Evolutionary conservation across 202 grass and related monocot genomes (phyloP).

Genomic region (Elaeis oleifera): DNA sequence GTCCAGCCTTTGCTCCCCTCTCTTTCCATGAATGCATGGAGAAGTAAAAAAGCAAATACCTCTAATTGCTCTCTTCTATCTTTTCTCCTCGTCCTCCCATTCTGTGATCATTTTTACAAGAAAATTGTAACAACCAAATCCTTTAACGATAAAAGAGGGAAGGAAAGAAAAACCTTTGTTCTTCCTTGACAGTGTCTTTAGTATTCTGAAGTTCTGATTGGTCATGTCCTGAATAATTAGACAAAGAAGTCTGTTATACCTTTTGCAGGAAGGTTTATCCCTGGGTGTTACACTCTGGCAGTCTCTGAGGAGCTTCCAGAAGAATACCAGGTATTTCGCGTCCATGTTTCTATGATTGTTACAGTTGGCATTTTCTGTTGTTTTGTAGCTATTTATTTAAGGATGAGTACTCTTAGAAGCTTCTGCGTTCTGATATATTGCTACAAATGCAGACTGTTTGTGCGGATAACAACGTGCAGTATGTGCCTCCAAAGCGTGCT

Average conservation of each 20-base stretch:
- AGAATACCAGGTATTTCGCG: constrained; percentile 62
- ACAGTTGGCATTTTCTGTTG: no score
- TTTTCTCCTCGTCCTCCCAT: no score
- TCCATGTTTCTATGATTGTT: no score
- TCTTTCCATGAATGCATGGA: no score
- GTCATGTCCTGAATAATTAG: background rate
- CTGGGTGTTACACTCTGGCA: constrained; percentile 84
- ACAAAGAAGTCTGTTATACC: background rate
- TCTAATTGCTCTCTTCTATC: no score
- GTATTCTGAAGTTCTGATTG: background rate
- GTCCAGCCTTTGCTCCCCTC: no score
- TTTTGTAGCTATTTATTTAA: no score
- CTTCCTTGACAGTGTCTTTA: background rate
- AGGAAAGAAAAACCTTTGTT: background rate
- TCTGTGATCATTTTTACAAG: no score
- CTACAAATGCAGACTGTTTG: constrained; percentile 52
- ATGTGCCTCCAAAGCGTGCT: constrained; percentile 62
- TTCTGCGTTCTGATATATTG: constrained; percentile 3
- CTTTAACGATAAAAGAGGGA: no score
- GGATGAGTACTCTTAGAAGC: no score
- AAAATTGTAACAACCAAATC: no score
- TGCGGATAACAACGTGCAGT: constrained; percentile 69
- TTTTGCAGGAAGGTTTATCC: constrained; percentile 74
- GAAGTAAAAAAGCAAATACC: no score
- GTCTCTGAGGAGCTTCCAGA: constrained; percentile 92